Evolutionary conservation across 1,284 basidiomycete species (phyloP).

Genomic region (Ganoderma meredithae): DNA sequence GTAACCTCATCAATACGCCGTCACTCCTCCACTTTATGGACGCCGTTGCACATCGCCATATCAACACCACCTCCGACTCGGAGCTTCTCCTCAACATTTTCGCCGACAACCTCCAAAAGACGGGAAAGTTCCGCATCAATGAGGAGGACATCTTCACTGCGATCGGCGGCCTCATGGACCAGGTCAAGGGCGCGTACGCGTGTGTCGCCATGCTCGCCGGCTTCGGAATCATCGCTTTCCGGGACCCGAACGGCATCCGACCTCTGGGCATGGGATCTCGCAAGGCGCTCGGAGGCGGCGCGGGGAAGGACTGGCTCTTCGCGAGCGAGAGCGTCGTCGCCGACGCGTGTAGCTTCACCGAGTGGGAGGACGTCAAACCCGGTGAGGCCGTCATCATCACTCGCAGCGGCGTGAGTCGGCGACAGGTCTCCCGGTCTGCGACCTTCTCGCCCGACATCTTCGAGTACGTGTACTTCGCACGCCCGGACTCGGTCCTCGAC

Average conservation of each 20-base stretch:
- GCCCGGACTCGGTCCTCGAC: conserved; percentile 97
- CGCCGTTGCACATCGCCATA: conserved; percentile 96
- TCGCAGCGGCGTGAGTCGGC: conserved; percentile 73
- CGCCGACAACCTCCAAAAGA: conserved; percentile 97
- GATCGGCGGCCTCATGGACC: conserved; percentile 88
- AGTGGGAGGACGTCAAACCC: conserved; percentile 97
- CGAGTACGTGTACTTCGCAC: conserved; percentile 98
- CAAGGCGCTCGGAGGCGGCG: conserved; percentile 47
- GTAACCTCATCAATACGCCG: conserved; percentile 96
- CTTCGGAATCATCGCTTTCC: conserved; percentile 98
- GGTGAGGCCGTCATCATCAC: conserved; percentile 98
- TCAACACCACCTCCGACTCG: conserved; percentile 99
- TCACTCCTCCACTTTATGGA: conserved; percentile 93
- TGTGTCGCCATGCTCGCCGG: conserved; percentile 99
- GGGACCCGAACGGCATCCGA: conserved; percentile 98
- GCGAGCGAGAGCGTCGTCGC: conserved; percentile 97
- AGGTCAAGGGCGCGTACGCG: conserved; percentile 93
- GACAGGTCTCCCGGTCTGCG: conserved; percentile 74
- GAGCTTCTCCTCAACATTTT: conserved; percentile 98
- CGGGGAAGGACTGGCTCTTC: conserved; percentile 87
- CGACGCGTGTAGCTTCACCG: conserved; percentile 89
- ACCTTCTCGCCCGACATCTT: conserved; percentile 98
- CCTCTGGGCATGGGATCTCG: conserved; percentile 88
- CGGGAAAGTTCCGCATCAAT: conserved; percentile 99
- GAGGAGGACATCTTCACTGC: conserved; percentile 99